Percentiles rank a stretch among this genome's conserved stretches.
phyloP scores from a whole-genome alignment of 2,329 filamentous ascomycete genomes.

The Metarhizium sp. region DNA sequence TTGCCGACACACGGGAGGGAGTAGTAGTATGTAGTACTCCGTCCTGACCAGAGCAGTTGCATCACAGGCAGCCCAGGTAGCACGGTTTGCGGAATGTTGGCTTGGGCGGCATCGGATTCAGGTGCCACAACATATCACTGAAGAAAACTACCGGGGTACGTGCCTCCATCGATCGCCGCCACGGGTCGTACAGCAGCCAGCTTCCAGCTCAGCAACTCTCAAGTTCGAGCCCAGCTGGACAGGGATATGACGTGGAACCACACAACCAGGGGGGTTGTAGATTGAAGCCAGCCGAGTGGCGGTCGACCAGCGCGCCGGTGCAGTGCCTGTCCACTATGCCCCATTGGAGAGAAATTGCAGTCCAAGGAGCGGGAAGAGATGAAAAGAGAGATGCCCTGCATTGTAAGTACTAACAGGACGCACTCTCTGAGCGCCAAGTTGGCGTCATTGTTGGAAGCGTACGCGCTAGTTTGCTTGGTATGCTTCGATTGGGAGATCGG shows the following conservation, averaged over 20 bases:
- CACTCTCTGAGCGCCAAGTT: background rate
- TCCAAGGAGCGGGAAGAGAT: background rate
- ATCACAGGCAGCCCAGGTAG: no score
- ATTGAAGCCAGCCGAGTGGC: background rate
- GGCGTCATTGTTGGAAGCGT: background rate
- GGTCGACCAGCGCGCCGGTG: background rate
- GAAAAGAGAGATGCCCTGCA: no score
- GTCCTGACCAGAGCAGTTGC: no score
- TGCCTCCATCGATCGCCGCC: no score
- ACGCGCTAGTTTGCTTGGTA: background rate
- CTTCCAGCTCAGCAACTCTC: background rate
- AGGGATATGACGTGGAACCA: background rate
- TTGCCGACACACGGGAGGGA: no score
- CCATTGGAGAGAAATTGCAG: background rate
- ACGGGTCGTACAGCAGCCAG: background rate
- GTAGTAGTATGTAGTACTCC: no score
- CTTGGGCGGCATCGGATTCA: background rate
- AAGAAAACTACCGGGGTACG: background rate
- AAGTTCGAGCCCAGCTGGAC: constrained; percentile 3
- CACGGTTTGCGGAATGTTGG: background rate
- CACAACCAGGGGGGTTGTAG: background rate
- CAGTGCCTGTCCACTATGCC: background rate
- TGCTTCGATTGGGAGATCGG: background rate
- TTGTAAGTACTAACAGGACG: no score
- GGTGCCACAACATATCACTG: background rate